Base-by-base conservation (phyloP, 192 early-diverging fungal species). In the Coemansia furcata region DNA sequence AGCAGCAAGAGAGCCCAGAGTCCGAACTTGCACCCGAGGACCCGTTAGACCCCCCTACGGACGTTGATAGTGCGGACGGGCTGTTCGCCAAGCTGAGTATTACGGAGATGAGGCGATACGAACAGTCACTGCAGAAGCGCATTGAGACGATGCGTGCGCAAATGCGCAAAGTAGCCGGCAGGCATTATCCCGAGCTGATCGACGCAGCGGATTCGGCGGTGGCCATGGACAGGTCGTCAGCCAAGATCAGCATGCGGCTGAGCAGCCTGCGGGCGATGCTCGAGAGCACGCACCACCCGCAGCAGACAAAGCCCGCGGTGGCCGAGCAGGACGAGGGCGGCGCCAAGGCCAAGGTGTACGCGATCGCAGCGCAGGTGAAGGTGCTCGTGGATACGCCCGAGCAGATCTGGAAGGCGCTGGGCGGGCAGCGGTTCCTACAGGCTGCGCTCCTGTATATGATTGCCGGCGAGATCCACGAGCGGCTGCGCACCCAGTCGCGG, bases 331-430 rank as follows among this genome's bases (percentile, higher is more conserved):
- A 64, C 39, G 64, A 70, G 2, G 33, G 58, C 33, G 54, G 54
- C 4, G n/a, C 44, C 15, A 32, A 50, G 47, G 17, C 65, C 29
- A 57, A 43, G 4, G 68, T 69, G 3, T 83, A 77, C 23, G 71
- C 75, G 11, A 66, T 70, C 9, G 80, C 80, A 0, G 80, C 80
- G 15, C 80, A 83, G 63, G 72, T 77, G 14, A 77, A 77, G 35
- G 80, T 83, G 30, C 76, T 83, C 10, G 75, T 71, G 23, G 76
- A 77, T 32, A 72, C 80, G 49, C 72, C 72, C 0, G 80, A 83
- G 58, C 75, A 74, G 61, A 68, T 83, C 23, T 77, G 80, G 75
- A 67, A 72, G 49, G 71, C 80, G 3, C 63, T 83, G 30, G 71
- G 35, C 19, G 62, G 69, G 6, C 47, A 63, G 42, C 72, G 55